Percentiles rank a stretch among this genome's conserved stretches.
Evolutionary conservation across 1,139 yeast genomes (phyloP).

Genomic region (Zygotorulaspora mrakii): DNA sequence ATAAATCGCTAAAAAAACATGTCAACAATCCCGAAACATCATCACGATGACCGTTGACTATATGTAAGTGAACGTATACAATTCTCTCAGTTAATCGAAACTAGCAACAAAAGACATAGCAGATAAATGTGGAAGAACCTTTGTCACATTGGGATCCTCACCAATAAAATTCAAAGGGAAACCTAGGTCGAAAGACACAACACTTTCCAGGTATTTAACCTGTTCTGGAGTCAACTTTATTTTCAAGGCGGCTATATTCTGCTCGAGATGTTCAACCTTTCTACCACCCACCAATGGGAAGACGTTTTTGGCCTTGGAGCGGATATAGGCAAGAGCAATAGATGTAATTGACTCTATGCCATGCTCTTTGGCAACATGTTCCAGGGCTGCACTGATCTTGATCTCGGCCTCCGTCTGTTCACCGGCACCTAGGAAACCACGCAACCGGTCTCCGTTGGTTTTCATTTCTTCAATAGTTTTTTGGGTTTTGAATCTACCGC

Average conservation of each 20-base stretch:
- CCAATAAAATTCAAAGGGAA: constrained; percentile 5
- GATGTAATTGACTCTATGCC: constrained; percentile 17
- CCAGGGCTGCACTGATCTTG: constrained; percentile 22
- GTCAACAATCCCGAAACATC: too few species aligned
- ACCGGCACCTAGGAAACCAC: constrained; percentile 10
- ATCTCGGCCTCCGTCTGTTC: constrained; percentile 17
- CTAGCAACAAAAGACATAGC: constrained; percentile 2
- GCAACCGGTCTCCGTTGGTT: constrained; percentile 14
- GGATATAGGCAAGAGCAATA: constrained; percentile 28
- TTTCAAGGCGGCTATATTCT: constrained; percentile 8
- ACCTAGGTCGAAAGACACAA: constrained; percentile 4
- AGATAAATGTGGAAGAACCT: constrained; percentile 4
- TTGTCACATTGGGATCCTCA: constrained; percentile 4
- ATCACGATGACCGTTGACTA: too few species aligned
- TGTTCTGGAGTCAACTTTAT: constrained; percentile 6
- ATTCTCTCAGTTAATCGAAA: neutral
- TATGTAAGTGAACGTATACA: too few species aligned
- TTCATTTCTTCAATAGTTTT: constrained; percentile 20
- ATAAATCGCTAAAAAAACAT: too few species aligned
- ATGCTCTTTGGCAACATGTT: constrained; percentile 23
- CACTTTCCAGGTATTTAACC: constrained; percentile 2
- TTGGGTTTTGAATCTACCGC: constrained; percentile 15
- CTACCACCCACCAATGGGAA: constrained; percentile 20
- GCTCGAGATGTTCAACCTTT: constrained; percentile 12
- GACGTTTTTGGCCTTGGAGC: constrained; percentile 24